Evolutionary conservation across 768 basidiomycete species (phyloP), one percentile per base, ranked within the genome.

Genomic region (Amanita pseudoporphyria): DNA sequence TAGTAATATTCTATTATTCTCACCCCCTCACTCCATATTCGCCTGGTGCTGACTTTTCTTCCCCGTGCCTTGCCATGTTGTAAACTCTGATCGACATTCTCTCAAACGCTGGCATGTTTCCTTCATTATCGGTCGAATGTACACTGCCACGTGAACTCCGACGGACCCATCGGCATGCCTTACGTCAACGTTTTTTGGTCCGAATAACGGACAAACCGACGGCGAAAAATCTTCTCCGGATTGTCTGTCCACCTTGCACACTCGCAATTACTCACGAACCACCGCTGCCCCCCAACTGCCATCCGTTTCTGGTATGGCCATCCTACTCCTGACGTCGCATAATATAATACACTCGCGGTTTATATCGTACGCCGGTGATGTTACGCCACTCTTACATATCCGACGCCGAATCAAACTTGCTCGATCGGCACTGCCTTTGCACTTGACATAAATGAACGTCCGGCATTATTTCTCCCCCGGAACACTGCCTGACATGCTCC

Each of bases 391-490:
- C 30, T 6, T 14, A 31, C 32, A 21, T 19, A 19, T 24, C 40
- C 28, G 31, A 38, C 36, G 16, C 19, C 33, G 31, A 21, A 48
- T 48, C 14, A 6, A 4, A 44, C 48, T n/a, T 13, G 10, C 19
- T 19, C 18, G 6, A 30, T 47, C 30, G 30, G 50, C 50, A 54
- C 46, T 41, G 51, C 51, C 47, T 48, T 36, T 45, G n/a, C 38
- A 30, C 16, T 41, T 21, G 44, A 22, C 32, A 19, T 4, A 42
- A 49, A 21, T 41, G 21, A 28, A 28, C 37, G 19, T 49, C 53
- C 55, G 57, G 55, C 49, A 35, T 37, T 45, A 47, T 51, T 28
- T 12, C 31, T 21, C 28, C 47, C 36, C 57, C 55, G 57, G 48
- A 37, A 49, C 22, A 18, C 19, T 32, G n/a, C 19, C 31, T 18